Base-by-base conservation (phyloP, 345 rosid genomes). In the Draba incana region DNA sequence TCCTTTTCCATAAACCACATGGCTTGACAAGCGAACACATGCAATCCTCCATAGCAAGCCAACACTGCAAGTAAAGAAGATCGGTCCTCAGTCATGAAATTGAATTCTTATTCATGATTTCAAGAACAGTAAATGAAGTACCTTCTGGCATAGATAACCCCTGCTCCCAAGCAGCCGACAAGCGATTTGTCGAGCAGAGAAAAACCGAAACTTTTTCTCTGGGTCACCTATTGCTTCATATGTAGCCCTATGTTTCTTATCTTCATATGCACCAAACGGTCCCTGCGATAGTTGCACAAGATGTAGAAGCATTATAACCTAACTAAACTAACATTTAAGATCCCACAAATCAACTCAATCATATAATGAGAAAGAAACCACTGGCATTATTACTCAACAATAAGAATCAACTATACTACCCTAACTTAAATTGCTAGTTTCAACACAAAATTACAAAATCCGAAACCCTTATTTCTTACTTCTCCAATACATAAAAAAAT, bases 21-120 rank as follows among this genome's bases (percentile, higher is more conserved):
- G 83, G 83, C 81, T 78, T 79, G 43, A 94, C 68, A 71, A 79
- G 79, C 24, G 84, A 82, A 70, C 99, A 87, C 98, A 87, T 94
- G 46, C 98, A 94, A 76, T 94, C 99, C 71, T 87, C 96, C 82
- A 78, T 53, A 62, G 98, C 85, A 83, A 94, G 96, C 96, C 99
- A 94, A 69, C 99, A 91, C 98, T 94, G 86, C 74, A 80, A 66
- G 69, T 35, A 24, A 25, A 69, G 35, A 62, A 69, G 11, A 52
- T 25, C 7, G 1, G 30, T 51, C 24, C 1, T 11, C 15, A 10
- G 27, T 66, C 33, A 57, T 35, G 37, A 13, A 61, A 25, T 8
- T 8, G 44, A 68, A 43, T 56, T 45, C 35, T 53, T 37, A 27
- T 30, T 3, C 27, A 59, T 3, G 55, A 55, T 39, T 2, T 64